Percentiles rank a stretch among this genome's conserved stretches.
These are phyloP conservation scores for Rhynchosporium agropyri DNA, from an alignment of 2,329 filamentous ascomycete species.

Conservation along the genomic window DNA sequence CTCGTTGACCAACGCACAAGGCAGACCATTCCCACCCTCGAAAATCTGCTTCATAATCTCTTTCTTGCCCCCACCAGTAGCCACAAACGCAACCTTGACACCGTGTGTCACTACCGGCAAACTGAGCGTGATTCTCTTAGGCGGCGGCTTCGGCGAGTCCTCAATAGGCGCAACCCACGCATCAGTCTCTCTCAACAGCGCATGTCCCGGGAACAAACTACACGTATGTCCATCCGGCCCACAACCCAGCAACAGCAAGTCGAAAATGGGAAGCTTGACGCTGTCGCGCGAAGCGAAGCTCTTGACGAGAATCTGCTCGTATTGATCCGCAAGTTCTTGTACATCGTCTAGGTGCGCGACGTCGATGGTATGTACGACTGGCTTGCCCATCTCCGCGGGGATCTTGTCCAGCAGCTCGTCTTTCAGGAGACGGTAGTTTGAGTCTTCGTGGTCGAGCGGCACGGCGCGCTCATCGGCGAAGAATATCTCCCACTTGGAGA, in stretches of 20 bases:
- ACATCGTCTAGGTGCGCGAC: constrained; percentile 67
- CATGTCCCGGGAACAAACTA: constrained; percentile 90
- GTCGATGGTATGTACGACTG: constrained; percentile 81
- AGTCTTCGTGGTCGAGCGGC: constrained; percentile 87
- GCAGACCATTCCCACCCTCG: constrained; percentile 72
- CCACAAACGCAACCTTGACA: constrained; percentile 85
- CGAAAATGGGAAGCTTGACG: constrained; percentile 92
- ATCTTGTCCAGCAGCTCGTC: constrained; percentile 87
- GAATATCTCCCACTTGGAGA: constrained; percentile 95
- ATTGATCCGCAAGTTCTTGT: constrained; percentile 90
- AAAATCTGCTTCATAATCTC: constrained; percentile 93
- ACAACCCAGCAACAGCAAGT: constrained; percentile 89
- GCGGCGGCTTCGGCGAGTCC: constrained; percentile 93
- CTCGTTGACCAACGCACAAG: constrained; percentile 86
- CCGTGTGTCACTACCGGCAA: constrained; percentile 88
- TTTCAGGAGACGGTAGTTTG: constrained; percentile 90
- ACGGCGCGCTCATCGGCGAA: constrained; percentile 97
- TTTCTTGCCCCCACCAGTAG: constrained; percentile 87
- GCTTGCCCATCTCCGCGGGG: constrained; percentile 62
- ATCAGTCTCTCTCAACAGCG: constrained; percentile 79
- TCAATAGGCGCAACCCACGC: constrained; percentile 93
- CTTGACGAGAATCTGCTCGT: constrained; percentile 83
- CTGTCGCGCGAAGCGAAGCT: constrained; percentile 91
- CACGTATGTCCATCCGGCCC: constrained; percentile 97
- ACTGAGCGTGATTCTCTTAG: constrained; percentile 87